These are phyloP conservation scores for Saxispiralis lemnorum DNA, from an alignment of 495 filamentous ascomycete genomes.

Conservation along the genomic window DNA sequence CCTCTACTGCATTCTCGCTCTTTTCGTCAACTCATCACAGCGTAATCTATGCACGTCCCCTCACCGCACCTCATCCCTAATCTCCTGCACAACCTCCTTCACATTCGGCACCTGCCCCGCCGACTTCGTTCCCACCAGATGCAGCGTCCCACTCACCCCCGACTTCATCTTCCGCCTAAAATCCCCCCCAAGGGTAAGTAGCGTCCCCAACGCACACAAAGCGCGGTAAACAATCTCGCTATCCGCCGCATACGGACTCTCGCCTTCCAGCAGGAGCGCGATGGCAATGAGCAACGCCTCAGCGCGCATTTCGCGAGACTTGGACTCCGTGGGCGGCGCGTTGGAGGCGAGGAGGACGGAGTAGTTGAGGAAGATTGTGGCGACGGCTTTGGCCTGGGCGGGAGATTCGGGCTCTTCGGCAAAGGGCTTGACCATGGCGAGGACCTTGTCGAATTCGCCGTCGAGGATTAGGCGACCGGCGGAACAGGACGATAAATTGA, in stretches of 20 bases:
- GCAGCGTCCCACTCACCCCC: conserved; percentile 29
- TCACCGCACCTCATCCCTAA: conserved; percentile 25
- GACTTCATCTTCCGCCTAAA: conserved; percentile 29
- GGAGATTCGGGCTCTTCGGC: conserved; percentile 43
- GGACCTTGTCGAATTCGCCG: conserved; percentile 34
- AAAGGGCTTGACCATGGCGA: conserved; percentile 19
- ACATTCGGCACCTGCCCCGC: conserved; percentile 39
- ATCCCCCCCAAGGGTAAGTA: conserved; percentile 39
- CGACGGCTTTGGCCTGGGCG: conserved; percentile 44
- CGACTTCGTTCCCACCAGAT: conserved; percentile 25
- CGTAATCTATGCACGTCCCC: not conserved
- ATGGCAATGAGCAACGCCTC: conserved; percentile 12
- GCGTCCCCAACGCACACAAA: conserved; percentile 66
- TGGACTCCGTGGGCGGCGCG: conserved; percentile 6
- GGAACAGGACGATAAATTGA: conserved; percentile 69
- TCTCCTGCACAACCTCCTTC: conserved; percentile 40
- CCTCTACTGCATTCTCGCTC: no score
- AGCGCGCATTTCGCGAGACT: conserved; percentile 7
- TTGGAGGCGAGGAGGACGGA: conserved; percentile 32
- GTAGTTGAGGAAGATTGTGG: conserved; percentile 76
- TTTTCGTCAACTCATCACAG: not conserved
- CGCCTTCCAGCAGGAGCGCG: conserved; percentile 12
- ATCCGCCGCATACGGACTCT: conserved; percentile 38
- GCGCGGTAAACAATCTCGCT: conserved; percentile 68
- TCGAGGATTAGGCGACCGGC: conserved; percentile 48